Evolutionary conservation across 176 grass and related monocot genomes (phyloP).

Genomic region (Poa annua): DNA sequence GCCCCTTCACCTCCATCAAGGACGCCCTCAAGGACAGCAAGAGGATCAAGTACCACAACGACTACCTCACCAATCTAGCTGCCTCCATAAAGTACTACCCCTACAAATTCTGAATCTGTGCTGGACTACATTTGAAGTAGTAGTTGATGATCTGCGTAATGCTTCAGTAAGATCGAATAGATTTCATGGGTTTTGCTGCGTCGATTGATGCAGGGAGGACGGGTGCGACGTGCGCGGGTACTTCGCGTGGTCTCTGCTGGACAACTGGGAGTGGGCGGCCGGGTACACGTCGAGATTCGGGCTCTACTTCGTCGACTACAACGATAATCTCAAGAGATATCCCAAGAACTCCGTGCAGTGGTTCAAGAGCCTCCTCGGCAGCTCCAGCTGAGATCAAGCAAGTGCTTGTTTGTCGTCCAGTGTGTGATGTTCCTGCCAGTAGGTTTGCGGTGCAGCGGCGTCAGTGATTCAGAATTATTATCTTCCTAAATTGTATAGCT

Average conservation of each 20-base stretch:
- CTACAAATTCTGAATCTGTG: neutral
- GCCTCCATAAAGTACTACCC: slow-evolving; percentile 70
- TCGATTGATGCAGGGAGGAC: slow-evolving; percentile 63
- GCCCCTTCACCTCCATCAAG: slow-evolving; percentile 65
- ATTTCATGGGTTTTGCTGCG: neutral
- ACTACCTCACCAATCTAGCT: slow-evolving; percentile 71
- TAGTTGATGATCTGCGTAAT: neutral
- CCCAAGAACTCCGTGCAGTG: slow-evolving; percentile 97
- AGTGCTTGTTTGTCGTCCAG: neutral
- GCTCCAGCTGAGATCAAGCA: neutral
- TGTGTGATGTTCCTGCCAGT: neutral
- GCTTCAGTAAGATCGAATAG: neutral
- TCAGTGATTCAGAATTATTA: neutral
- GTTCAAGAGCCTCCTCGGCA: slow-evolving; percentile 76
- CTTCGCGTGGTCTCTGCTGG: slow-evolving; percentile 95
- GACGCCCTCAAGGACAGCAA: slow-evolving; percentile 81
- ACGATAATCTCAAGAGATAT: slow-evolving; percentile 79
- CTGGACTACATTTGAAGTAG: neutral
- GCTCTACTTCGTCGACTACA: slow-evolving; percentile 90
- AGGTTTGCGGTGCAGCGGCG: neutral
- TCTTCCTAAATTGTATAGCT: neutral
- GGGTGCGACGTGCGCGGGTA: slow-evolving; percentile 88
- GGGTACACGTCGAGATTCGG: slow-evolving; percentile 86
- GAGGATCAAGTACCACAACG: slow-evolving; percentile 83
- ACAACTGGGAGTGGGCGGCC: slow-evolving; percentile 98